Evolutionary conservation across 2,329 filamentous ascomycete genomes (phyloP).

Genomic region (Lachnellula subtilissima): DNA sequence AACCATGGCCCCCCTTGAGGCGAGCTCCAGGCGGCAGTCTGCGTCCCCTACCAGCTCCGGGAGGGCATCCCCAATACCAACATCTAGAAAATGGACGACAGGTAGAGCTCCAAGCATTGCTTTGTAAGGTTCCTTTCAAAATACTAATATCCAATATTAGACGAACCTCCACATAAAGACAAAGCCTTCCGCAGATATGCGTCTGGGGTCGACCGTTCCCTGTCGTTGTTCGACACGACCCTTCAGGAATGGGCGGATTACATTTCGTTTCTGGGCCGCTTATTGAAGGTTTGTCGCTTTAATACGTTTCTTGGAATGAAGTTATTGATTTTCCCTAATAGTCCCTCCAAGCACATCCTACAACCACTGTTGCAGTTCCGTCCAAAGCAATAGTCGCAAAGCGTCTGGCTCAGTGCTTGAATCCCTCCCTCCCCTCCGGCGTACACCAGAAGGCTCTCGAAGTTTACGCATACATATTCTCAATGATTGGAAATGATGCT

Average conservation of each 20-base stretch:
- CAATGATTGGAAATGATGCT: constrained; percentile 74
- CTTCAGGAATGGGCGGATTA: constrained; percentile 99
- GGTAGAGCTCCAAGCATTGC: constrained; percentile 45
- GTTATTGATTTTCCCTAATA: constrained; percentile 37
- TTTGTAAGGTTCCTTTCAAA: background rate
- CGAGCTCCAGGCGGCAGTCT: constrained; percentile 50
- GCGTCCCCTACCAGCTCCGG: constrained; percentile 80
- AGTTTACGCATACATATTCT: constrained; percentile 87
- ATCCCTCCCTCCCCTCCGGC: constrained; percentile 86
- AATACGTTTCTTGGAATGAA: constrained; percentile 7
- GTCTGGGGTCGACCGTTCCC: constrained; percentile 76
- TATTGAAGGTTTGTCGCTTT: constrained; percentile 66
- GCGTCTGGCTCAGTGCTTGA: constrained; percentile 89
- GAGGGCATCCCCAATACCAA: constrained; percentile 70
- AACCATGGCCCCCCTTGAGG: constrained; percentile 59
- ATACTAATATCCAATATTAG: constrained; percentile 29
- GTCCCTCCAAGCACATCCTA: constrained; percentile 83
- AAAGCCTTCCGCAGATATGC: constrained; percentile 84
- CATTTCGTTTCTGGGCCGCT: constrained; percentile 88
- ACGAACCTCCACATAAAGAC: constrained; percentile 55
- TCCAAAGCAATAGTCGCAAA: constrained; percentile 81
- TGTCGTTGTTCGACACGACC: constrained; percentile 85
- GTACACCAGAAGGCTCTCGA: constrained; percentile 97
- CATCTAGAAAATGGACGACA: constrained; percentile 71
- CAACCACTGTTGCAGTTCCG: constrained; percentile 67